Evolutionary conservation across 805 yeast species (phyloP).

Genomic region (Spathaspora passalidarum): DNA sequence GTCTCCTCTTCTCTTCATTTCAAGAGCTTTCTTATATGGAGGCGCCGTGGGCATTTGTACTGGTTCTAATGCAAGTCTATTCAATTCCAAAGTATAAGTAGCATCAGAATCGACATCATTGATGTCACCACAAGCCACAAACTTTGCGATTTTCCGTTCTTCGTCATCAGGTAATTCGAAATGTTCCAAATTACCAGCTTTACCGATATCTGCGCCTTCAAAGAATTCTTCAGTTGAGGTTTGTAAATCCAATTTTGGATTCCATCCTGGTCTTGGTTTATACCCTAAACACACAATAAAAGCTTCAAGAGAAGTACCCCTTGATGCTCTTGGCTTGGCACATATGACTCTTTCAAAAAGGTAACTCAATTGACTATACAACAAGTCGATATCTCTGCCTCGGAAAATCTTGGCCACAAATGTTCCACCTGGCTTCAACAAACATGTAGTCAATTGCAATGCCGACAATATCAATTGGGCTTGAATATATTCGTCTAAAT

Average conservation of each 20-base stretch:
- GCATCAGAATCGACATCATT: conserved; percentile 92
- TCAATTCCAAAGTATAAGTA: conserved; percentile 62
- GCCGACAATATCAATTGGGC: conserved; percentile 93
- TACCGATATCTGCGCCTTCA: conserved; percentile 58
- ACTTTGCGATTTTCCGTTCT: conserved; percentile 80
- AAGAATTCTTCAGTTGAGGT: conserved; percentile 81
- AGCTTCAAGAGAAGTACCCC: conserved; percentile 93
- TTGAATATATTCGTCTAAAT: conserved; percentile 93
- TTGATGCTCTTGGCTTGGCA: conserved; percentile 93
- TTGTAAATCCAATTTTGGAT: conserved; percentile 55
- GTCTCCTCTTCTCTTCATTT: conserved; percentile 73
- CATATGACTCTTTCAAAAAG: conserved; percentile 85
- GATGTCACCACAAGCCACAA: conserved; percentile 92
- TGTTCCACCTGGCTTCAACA: conserved; percentile 83
- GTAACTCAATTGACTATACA: conserved; percentile 88
- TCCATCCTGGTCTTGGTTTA: conserved; percentile 81
- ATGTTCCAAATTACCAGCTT: conserved; percentile 46
- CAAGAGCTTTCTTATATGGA: conserved; percentile 90
- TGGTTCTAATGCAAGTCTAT: conserved; percentile 67
- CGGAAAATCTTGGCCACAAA: conserved; percentile 96
- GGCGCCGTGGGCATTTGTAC: conserved; percentile 97
- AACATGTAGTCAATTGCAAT: conserved; percentile 83
- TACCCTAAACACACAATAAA: conserved; percentile 91
- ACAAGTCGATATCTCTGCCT: conserved; percentile 90
- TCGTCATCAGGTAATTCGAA: conserved; percentile 50